Percentiles rank a stretch among this genome's conserved stretches.
These are phyloP conservation scores for Coleophoma eucalyptorum DNA, from an alignment of 2,329 filamentous ascomycete species.

Conservation along the genomic window DNA sequence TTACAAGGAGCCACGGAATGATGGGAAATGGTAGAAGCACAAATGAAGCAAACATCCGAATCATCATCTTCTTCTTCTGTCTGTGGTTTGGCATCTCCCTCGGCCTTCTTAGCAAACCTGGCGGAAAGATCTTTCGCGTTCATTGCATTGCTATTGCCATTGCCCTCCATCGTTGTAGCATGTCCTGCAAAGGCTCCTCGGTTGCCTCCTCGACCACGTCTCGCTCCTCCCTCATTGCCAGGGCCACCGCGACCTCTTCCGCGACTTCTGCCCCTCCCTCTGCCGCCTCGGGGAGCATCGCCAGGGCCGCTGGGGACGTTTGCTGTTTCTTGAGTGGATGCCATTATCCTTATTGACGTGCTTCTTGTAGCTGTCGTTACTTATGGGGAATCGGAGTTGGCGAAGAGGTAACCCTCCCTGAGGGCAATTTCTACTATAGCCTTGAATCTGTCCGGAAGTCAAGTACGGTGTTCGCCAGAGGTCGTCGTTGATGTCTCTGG, in stretches of 20 bases:
- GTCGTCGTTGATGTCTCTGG: background rate
- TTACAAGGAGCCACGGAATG: slow-evolving; percentile 91
- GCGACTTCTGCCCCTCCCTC: slow-evolving; percentile 32
- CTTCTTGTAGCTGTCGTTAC: no score
- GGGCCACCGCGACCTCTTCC: slow-evolving; percentile 19
- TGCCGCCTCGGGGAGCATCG: slow-evolving; percentile 30
- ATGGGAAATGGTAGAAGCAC: slow-evolving; percentile 84
- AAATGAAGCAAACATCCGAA: slow-evolving; percentile 93
- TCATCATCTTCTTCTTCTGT: slow-evolving; percentile 44
- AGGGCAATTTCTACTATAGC: no score
- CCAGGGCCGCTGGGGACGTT: slow-evolving; percentile 20
- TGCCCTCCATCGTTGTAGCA: background rate
- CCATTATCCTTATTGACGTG: background rate
- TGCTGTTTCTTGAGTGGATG: slow-evolving; percentile 2
- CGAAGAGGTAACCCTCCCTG: no score
- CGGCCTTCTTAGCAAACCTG: slow-evolving; percentile 8
- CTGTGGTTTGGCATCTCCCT: slow-evolving; percentile 8
- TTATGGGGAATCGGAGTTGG: no score
- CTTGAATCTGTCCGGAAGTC: no score
- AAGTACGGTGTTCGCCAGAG: no score
- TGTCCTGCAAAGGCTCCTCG: slow-evolving; percentile 5
- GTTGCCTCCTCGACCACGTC: slow-evolving; percentile 11
- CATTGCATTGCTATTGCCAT: slow-evolving; percentile 8
- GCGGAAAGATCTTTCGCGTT: slow-evolving; percentile 12
- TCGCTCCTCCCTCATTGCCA: slow-evolving; percentile 4